Percentiles rank a stretch among this genome's conserved stretches.
phyloP scores from a whole-genome alignment of 768 basidiomycete genomes.

The Naematelia encephala region DNA sequence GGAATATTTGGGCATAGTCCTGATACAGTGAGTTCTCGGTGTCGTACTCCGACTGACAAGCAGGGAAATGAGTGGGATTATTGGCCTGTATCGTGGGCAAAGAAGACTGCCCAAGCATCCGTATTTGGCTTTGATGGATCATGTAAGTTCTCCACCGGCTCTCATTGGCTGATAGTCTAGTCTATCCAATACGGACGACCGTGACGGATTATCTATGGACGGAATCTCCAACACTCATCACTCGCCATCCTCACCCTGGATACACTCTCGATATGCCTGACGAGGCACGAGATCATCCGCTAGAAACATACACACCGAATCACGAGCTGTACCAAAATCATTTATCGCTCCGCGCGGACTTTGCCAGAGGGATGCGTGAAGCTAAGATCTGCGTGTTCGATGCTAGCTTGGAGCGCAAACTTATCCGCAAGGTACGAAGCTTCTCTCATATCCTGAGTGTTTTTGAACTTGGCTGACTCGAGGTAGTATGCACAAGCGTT shows the following conservation, averaged over 20 bases:
- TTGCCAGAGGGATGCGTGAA: slow-evolving; percentile 44
- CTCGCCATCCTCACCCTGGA: slow-evolving; percentile 42
- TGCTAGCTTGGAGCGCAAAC: slow-evolving; percentile 43
- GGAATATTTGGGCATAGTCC: slow-evolving; percentile 48
- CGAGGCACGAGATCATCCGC: slow-evolving; percentile 22
- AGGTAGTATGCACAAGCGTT: slow-evolving; percentile 44
- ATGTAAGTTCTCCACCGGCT: slow-evolving; percentile 30
- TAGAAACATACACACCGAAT: slow-evolving; percentile 39
- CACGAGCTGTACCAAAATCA: slow-evolving; percentile 41
- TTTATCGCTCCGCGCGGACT: slow-evolving; percentile 34
- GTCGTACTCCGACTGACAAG: neutral
- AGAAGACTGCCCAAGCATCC: slow-evolving; percentile 36
- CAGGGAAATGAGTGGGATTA: slow-evolving; percentile 50
- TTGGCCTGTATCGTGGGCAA: slow-evolving; percentile 38
- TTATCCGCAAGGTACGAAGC: slow-evolving; percentile 42
- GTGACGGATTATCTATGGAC: slow-evolving; percentile 26
- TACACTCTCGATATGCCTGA: slow-evolving; percentile 31
- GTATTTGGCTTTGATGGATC: slow-evolving; percentile 49
- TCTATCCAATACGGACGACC: slow-evolving; percentile 46
- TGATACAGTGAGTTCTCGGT: slow-evolving; percentile 38
- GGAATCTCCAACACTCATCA: slow-evolving; percentile 13
- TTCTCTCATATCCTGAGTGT: neutral
- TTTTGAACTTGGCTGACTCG: no score
- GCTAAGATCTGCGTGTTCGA: slow-evolving; percentile 49
- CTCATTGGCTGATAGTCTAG: slow-evolving; percentile 21